Evolutionary conservation across 2,329 filamentous ascomycete genomes (phyloP), one percentile per base, ranked within the genome.

Genomic region (Xylariales sp.): DNA sequence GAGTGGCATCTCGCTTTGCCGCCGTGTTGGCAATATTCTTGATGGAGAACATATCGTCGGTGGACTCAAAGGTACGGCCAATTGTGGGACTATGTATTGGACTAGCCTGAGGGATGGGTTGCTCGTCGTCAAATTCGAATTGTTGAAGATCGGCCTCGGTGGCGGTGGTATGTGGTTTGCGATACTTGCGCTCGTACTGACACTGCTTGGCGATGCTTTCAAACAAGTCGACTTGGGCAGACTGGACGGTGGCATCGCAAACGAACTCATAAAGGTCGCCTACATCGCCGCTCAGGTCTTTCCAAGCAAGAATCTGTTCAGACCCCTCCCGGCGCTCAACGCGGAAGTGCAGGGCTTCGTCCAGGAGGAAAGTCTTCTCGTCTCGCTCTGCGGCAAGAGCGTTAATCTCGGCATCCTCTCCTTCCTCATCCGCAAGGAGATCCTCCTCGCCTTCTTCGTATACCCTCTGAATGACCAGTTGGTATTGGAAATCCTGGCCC

Each of bases 241-340:
- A 67, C 19, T 81, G 70, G 29, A 85, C 78, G 11, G 82, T 81
- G 27, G 72, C 61, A 64, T 97, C 93, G 67, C 90, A 97, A 47
- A 98, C 86, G 58, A 97, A 98, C 62, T 98, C 91, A 74, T 88
- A 98, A n/a, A 97, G 75, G 62, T 98, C 93, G 38, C 89, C 91
- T 21, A 80, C 76, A 69, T 98, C 93, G 40, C 93, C 93, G 52
- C 89, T 96, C 43, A 97, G 67, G 57, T 98, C 93, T 50, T 85
- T 83, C 93, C 93, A 98, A 42, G 91, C 91, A 47, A 98, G 76
- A 7, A 97, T 82, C 55, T 85, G 88, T 51, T 94, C 86, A 16
- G 85, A 86, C 25, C 80, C 81, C 46, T 88, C 81, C 47, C 90
- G 78, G 46, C 85, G 77, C 59, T 94, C 88, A 29, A 88, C 85